Evolutionary conservation across 2,329 filamentous ascomycete species (phyloP).

Genomic region (Nemania sp.): DNA sequence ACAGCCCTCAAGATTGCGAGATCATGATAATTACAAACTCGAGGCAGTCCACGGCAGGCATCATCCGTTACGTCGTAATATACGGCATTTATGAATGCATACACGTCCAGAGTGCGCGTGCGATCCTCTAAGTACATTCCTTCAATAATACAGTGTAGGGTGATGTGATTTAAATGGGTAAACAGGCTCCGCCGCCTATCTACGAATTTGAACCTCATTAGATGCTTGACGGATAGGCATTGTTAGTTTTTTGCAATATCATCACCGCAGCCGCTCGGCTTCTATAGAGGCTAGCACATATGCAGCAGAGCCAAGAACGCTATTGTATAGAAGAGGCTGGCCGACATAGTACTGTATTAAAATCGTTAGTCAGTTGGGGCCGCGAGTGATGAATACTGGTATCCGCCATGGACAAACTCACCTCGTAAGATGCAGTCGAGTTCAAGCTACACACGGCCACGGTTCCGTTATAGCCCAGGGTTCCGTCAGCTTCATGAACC

Average conservation of each 20-base stretch:
- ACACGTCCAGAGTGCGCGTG: neutral
- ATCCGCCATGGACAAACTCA: slow-evolving; percentile 24
- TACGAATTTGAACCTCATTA: neutral
- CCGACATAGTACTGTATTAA: slow-evolving; percentile 43
- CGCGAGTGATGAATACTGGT: neutral
- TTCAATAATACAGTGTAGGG: neutral
- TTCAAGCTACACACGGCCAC: slow-evolving; percentile 49
- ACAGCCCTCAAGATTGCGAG: too few species aligned
- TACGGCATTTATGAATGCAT: neutral
- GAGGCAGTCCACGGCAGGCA: too few species aligned
- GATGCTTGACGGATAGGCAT: neutral
- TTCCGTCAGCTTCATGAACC: slow-evolving; percentile 34
- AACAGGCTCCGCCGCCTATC: neutral
- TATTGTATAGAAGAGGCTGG: slow-evolving; percentile 45
- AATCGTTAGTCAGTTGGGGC: slow-evolving; percentile 22
- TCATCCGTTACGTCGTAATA: too few species aligned
- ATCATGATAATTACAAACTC: too few species aligned
- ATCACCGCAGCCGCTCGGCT: slow-evolving; percentile 35
- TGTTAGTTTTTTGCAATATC: neutral
- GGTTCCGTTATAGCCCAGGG: slow-evolving; percentile 43
- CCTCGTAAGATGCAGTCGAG: slow-evolving; percentile 46
- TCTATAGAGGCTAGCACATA: slow-evolving; percentile 47
- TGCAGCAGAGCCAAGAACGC: slow-evolving; percentile 44
- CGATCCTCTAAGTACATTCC: neutral
- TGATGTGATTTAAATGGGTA: neutral